Percentiles rank a stretch among this genome's conserved stretches.
Conservation (phyloP, 176 grass and related monocot genomes). For the Zoysia pacifica region DNA sequence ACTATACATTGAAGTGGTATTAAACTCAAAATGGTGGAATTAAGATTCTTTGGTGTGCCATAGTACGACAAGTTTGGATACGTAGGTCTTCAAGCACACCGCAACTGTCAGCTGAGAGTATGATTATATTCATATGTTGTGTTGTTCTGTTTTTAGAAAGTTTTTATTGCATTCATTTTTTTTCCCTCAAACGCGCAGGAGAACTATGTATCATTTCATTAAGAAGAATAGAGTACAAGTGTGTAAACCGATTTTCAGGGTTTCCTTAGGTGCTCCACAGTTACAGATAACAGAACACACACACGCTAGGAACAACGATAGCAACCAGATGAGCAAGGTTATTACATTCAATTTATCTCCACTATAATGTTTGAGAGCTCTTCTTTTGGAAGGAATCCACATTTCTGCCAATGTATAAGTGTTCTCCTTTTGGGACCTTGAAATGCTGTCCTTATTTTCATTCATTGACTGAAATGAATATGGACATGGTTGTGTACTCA, state of each 20-base stretch:
- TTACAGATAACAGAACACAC: too few species aligned
- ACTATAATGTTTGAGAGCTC: background rate
- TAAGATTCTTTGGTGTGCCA: constrained; percentile 13
- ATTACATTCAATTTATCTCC: background rate
- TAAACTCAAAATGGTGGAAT: background rate
- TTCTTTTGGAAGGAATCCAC: background rate
- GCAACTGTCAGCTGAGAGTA: background rate
- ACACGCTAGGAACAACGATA: too few species aligned
- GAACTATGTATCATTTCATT: too few species aligned
- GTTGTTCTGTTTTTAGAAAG: constrained; percentile 1
- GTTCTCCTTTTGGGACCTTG: background rate
- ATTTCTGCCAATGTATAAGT: background rate
- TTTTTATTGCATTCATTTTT: too few species aligned
- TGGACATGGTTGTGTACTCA: background rate
- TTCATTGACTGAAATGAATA: background rate
- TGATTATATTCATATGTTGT: constrained; percentile 5
- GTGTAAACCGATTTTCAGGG: too few species aligned
- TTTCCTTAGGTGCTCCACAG: too few species aligned
- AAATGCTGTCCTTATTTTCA: constrained; percentile 5
- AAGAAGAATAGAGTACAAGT: too few species aligned
- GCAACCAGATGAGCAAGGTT: too few species aligned
- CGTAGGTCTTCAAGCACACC: background rate
- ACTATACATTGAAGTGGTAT: background rate
- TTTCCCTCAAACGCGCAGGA: too few species aligned
- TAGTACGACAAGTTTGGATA: constrained; percentile 7